phyloP scores from a whole-genome alignment of 495 filamentous ascomycete genomes.

The Penicillium longicatenatum region DNA sequence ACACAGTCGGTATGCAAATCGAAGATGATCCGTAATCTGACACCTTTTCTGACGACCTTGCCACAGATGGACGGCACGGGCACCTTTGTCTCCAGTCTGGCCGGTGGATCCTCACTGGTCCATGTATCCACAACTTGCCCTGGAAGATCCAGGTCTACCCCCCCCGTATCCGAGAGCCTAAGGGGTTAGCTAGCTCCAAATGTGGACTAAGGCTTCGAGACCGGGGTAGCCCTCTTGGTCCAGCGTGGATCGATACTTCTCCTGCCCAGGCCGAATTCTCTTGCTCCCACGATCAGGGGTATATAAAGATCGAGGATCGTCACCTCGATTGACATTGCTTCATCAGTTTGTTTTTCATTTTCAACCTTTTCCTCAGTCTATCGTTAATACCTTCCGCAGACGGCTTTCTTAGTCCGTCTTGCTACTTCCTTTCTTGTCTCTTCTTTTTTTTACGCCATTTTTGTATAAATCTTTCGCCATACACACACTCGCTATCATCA shows the following conservation, averaged over 20 bases:
- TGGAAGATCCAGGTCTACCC: conserved; percentile 23
- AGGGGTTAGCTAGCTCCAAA: conserved; percentile 27
- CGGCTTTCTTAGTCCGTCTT: conserved; percentile 22
- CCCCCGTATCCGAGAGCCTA: conserved; percentile 23
- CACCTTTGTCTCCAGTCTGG: conserved; percentile 9
- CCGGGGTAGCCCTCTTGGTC: conserved; percentile 24
- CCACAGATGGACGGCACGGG: conserved; percentile 22
- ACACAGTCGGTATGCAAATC: conserved; percentile 18
- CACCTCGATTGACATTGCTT: conserved; percentile 23
- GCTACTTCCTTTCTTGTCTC: conserved; percentile 19
- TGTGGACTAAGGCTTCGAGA: conserved; percentile 24
- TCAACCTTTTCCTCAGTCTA: conserved; percentile 34
- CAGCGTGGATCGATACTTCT: conserved; percentile 11
- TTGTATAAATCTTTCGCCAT: conserved; percentile 11
- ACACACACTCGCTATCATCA: conserved; percentile 25
- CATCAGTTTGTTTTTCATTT: conserved; percentile 24
- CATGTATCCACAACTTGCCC: conserved; percentile 22
- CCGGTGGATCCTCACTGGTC: conserved; percentile 10
- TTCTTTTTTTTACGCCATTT: conserved; percentile 18
- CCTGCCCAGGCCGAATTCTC: neutral
- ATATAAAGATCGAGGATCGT: conserved; percentile 42
- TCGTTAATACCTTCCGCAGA: conserved; percentile 36
- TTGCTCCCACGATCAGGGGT: conserved; percentile 33
- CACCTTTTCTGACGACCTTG: conserved; percentile 22
- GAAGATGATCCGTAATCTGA: conserved; percentile 12